phyloP scores from a whole-genome alignment of 306 rosid genomes.

The Cyclanthera cordifolia region DNA sequence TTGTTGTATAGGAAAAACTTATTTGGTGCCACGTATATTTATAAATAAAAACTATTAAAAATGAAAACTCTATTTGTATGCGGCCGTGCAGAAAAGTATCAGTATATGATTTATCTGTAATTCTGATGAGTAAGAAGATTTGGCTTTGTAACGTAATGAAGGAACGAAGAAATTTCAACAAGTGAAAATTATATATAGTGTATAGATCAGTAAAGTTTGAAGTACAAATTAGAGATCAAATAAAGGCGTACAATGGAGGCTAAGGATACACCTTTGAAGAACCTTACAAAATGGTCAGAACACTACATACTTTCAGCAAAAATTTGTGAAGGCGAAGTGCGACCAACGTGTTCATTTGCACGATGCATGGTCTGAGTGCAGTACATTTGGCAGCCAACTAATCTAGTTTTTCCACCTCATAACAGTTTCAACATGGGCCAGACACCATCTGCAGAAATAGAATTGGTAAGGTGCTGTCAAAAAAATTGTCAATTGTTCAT shows the following conservation, averaged over 20 bases:
- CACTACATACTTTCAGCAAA: constrained; percentile 4
- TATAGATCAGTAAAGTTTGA: background rate
- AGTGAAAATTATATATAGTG: background rate
- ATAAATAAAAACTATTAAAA: too few species aligned
- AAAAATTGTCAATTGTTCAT: background rate
- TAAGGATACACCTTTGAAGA: background rate
- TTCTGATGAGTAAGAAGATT: background rate
- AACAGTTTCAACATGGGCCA: background rate
- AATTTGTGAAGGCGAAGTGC: background rate
- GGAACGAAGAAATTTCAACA: background rate
- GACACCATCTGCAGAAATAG: background rate
- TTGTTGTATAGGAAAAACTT: too few species aligned
- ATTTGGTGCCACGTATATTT: too few species aligned
- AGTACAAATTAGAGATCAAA: constrained; percentile 3
- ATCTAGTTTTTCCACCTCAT: background rate
- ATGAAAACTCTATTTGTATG: too few species aligned
- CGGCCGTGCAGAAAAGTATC: too few species aligned
- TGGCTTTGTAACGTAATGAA: too few species aligned
- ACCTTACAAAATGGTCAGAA: background rate
- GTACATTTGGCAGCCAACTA: background rate
- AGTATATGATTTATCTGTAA: background rate
- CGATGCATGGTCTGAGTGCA: background rate
- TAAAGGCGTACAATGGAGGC: background rate
- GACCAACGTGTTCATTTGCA: background rate
- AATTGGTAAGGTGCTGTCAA: background rate